These are phyloP conservation scores for Halophytophthora polymorphica DNA, from an alignment of 352 stramenopile species.

Conservation along the genomic window DNA sequence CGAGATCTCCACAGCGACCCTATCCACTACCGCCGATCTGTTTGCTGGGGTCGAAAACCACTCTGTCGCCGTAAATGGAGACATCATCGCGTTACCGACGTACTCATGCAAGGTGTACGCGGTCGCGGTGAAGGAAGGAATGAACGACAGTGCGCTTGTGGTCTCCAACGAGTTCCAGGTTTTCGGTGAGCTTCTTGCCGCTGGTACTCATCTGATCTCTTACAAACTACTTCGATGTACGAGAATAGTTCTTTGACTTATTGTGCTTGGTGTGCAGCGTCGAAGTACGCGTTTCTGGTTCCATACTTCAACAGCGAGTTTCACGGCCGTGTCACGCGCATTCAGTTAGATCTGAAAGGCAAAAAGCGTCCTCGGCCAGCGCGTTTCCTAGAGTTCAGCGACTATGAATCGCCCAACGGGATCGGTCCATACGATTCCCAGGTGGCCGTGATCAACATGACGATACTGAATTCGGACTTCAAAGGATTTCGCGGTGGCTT, in stretches of 20 bases:
- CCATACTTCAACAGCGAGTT: slow-evolving; percentile 70
- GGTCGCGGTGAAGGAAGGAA: slow-evolving; percentile 59
- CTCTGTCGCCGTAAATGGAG: slow-evolving; percentile 29
- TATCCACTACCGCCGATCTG: slow-evolving; percentile 16
- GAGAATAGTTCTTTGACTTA: slow-evolving; percentile 1
- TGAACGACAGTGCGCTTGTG: slow-evolving; percentile 45
- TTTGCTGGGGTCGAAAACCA: slow-evolving; percentile 26
- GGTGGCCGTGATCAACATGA: slow-evolving; percentile 55
- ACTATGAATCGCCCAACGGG: slow-evolving; percentile 62
- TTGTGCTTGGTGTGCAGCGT: slow-evolving; percentile 27
- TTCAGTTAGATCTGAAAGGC: slow-evolving; percentile 70
- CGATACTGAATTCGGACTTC: slow-evolving; percentile 39
- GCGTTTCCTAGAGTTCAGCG: slow-evolving; percentile 76
- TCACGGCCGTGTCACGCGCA: slow-evolving; percentile 56
- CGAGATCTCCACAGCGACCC: slow-evolving; percentile 10
- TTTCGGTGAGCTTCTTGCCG: slow-evolving; percentile 35
- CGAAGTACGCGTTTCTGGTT: slow-evolving; percentile 70
- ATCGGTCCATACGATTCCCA: slow-evolving; percentile 66
- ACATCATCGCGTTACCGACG: slow-evolving; percentile 47
- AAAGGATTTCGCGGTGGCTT: slow-evolving; percentile 62
- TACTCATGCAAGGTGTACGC: slow-evolving; percentile 63
- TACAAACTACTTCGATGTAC: too few species aligned
- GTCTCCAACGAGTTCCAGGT: slow-evolving; percentile 56
- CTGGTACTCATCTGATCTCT: neutral
- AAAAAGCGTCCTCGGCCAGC: slow-evolving; percentile 73